Conservation (phyloP, 768 basidiomycete genomes). For the Naematelia encephala region DNA sequence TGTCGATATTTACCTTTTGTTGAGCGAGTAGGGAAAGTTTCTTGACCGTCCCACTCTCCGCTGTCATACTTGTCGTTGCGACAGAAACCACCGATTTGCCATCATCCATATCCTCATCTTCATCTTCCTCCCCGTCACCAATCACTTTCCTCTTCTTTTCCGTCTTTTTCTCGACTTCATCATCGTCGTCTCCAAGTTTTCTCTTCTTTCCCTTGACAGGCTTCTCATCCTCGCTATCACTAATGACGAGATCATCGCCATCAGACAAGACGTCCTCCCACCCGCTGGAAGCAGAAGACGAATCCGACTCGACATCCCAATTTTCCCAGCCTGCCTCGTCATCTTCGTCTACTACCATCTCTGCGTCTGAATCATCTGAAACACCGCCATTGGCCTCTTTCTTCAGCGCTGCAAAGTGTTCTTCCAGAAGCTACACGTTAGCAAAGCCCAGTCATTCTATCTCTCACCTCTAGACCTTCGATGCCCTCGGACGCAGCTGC, state of each 20-base stretch:
- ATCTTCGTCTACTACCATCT: constrained; percentile 51
- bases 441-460: constrained; percentile 14
- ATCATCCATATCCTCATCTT: constrained; percentile 41
- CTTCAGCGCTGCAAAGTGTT: constrained; percentile 70
- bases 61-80: constrained; percentile 38
- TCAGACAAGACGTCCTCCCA: constrained; percentile 81
- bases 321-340: constrained; percentile 75
- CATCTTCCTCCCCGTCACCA: constrained; percentile 22
- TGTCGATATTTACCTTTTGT: constrained; percentile 43
- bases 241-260: constrained; percentile 67
- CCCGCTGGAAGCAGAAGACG: constrained; percentile 55
- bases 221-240: constrained; percentile 77
- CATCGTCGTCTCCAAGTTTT: not conserved
- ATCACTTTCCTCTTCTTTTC: constrained; percentile 25
- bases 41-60: constrained; percentile 39
- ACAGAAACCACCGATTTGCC: constrained; percentile 45
- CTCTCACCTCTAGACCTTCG: constrained; percentile 80
- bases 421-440: constrained; percentile 71
- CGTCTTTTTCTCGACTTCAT: constrained; percentile 9
- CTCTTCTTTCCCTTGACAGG: constrained; percentile 25
- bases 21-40: constrained; percentile 48
- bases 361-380: constrained; percentile 53
- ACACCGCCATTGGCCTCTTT: constrained; percentile 58
- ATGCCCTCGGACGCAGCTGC: constrained; percentile 74
- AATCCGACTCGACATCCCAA: constrained; percentile 70